Percentiles rank a stretch among this genome's conserved stretches.
Evolutionary conservation across 2,329 filamentous ascomycete species (phyloP).

Genomic region (Xylaria sp.): DNA sequence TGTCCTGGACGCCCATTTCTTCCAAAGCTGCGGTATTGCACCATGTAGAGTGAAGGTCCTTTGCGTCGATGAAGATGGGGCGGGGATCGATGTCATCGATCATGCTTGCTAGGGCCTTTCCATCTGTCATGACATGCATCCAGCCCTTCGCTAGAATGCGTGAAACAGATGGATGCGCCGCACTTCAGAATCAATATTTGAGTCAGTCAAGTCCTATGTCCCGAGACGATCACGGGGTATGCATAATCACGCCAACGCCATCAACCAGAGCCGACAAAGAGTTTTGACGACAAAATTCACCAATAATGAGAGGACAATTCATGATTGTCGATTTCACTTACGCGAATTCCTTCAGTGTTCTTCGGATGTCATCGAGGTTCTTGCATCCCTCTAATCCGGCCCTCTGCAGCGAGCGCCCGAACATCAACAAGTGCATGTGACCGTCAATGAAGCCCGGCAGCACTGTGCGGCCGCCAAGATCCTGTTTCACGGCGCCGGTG

Average conservation of each 20-base stretch:
- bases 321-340: constrained; percentile 6
- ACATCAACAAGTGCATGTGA: constrained; percentile 52
- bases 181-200: constrained; percentile 3
- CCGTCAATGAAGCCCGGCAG: constrained; percentile 54
- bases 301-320: not conserved
- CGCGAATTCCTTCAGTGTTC: constrained; percentile 41
- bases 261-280: not conserved
- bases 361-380: constrained; percentile 44
- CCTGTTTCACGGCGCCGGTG: constrained; percentile 25
- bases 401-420: constrained; percentile 50
- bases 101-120: constrained; percentile 43
- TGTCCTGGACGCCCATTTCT: constrained; percentile 44
- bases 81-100: constrained; percentile 47
- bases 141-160: constrained; percentile 49
- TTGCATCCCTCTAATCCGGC: constrained; percentile 43
- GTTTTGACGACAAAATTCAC: not conserved
- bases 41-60: constrained; percentile 54
- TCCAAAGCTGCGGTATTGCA: constrained; percentile 47
- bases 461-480: constrained; percentile 39
- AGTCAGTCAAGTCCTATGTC: constrained; percentile 6
- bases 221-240: not conserved
- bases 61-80: constrained; percentile 52
- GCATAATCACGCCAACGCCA: not conserved
- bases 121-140: constrained; percentile 52
- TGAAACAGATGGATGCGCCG: constrained; percentile 38